These are phyloP conservation scores for Trypanosoma lewisi DNA, from an alignment of 208 protist species.

Conservation along the genomic window DNA sequence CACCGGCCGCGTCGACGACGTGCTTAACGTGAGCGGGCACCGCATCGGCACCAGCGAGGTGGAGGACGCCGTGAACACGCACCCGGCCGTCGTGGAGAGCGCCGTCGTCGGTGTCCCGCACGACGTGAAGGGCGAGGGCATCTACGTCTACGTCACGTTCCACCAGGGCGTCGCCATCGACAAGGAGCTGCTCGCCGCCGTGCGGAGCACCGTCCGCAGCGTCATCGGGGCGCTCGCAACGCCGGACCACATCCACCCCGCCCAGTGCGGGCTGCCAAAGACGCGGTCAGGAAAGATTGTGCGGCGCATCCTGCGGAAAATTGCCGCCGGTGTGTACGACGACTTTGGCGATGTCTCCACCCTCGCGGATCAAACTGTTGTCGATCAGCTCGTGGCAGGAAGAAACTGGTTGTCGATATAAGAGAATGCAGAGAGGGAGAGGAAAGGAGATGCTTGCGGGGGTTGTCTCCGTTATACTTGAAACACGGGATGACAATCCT, in stretches of 20 bases:
- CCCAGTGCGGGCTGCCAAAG: constrained; percentile 93
- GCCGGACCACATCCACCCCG: constrained; percentile 88
- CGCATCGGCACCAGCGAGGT: constrained; percentile 96
- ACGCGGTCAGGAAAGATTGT: constrained; percentile 98
- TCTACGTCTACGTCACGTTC: constrained; percentile 93
- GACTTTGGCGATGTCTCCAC: constrained; percentile 93
- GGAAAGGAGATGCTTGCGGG: no score
- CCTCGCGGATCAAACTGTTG: constrained; percentile 84
- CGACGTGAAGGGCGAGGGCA: constrained; percentile 94
- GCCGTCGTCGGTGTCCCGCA: constrained; percentile 93
- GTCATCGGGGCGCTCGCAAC: constrained; percentile 95
- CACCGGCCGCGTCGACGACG: constrained; percentile 96
- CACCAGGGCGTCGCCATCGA: constrained; percentile 67
- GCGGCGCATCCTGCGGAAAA: constrained; percentile 96
- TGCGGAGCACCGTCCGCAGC: constrained; percentile 77
- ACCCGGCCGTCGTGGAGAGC: constrained; percentile 86
- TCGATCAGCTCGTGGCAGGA: constrained; percentile 63
- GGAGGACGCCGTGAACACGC: constrained; percentile 88
- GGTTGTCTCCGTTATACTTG: no score
- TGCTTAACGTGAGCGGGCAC: constrained; percentile 97
- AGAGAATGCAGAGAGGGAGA: no score
- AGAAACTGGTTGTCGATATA: constrained; percentile 25
- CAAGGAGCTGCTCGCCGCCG: constrained; percentile 49
- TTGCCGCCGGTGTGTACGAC: constrained; percentile 77
- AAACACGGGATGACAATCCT: no score